Base-by-base conservation (phyloP, 345 rosid species). In the Conringia planisiliqua region DNA sequence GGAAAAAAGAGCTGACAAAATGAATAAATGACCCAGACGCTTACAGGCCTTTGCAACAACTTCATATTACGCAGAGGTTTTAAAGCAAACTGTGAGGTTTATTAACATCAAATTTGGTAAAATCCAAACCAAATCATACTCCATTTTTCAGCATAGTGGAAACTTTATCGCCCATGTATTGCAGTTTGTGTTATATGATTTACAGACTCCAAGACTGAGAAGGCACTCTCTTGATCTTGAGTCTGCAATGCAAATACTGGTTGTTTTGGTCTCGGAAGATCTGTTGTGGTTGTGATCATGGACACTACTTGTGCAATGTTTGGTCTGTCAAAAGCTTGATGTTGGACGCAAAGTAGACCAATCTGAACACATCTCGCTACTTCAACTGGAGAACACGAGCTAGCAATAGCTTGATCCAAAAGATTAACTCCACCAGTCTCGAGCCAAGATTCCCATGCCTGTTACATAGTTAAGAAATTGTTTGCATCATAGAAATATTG, bases 381-480 rank as follows among this genome's bases (percentile, higher is more conserved):
- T 55, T 73, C 56, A 18, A 2, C 24, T 5, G 42, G 62, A 0
- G 39, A 3, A 38, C 61, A 27, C n/a, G 69, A 72, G 33, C 30
- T 47, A 10, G 33, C 10, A 62, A 72, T 17, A 62, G 22, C 76
- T 20, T 29, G 14, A 24, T 72, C 76, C 76, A 72, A 7, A 6
- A 72, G 42, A 72, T 72, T 30, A 11, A 29, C 20, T 62, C 52
- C 76, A 12, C 42, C 17, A 3, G 51, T 51, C 32, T 51, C 62
- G 24, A 46, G 42, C 75, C 75, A 71, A 47, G 62, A 62, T 51
- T 72, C 54, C 76, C 76, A 72, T 27, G 68, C 69, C 70, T 72
- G 44, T 39, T 18, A 50, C 1, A 27, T 12, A 38, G 24, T 29
- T 13, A 29, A 55, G 10, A 55, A 55, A 30, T 14, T 55, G 60